These are phyloP conservation scores for Tolypocladium pustulatum DNA, from an alignment of 2,329 filamentous ascomycete genomes.

Conservation along the genomic window DNA sequence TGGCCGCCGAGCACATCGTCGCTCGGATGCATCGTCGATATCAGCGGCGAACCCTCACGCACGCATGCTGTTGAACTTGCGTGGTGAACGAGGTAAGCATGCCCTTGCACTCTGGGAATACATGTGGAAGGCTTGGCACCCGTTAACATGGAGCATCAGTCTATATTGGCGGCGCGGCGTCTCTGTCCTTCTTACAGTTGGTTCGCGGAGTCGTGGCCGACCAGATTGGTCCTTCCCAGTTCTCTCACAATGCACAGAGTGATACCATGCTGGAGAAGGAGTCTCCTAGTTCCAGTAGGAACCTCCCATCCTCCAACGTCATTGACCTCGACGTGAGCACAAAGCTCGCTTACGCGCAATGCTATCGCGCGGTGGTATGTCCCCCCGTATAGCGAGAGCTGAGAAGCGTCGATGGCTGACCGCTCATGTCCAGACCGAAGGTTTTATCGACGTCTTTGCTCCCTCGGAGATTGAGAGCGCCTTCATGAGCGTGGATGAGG, in stretches of 20 bases:
- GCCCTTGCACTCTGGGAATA: not conserved
- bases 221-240: constrained; percentile 42
- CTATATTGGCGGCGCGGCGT: constrained; percentile 38
- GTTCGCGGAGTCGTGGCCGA: constrained; percentile 34
- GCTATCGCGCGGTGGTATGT: constrained; percentile 11
- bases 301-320: not conserved
- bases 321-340: constrained; percentile 7
- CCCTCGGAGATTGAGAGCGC: constrained; percentile 15
- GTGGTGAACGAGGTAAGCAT: constrained; percentile 37
- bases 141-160: constrained; percentile 18
- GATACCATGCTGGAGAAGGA: constrained; percentile 43
- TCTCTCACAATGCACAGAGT: constrained; percentile 38
- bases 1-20: not conserved
- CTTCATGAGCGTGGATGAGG: constrained; percentile 2
- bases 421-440: constrained; percentile 16
- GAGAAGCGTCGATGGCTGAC: not conserved
- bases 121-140: not conserved
- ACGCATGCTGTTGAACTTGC: constrained; percentile 39
- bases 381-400: not conserved
- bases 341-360: constrained; percentile 7
- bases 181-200: constrained; percentile 45
- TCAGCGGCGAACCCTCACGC: constrained; percentile 11
- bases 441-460: constrained; percentile 21
- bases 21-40: constrained; percentile 4
- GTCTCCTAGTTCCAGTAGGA: constrained; percentile 5